Percentiles rank a stretch among this genome's conserved stretches.
These are phyloP conservation scores for Warburgia ugandensis DNA, from an alignment of 164 flowering plant genomes.

Conservation along the genomic window DNA sequence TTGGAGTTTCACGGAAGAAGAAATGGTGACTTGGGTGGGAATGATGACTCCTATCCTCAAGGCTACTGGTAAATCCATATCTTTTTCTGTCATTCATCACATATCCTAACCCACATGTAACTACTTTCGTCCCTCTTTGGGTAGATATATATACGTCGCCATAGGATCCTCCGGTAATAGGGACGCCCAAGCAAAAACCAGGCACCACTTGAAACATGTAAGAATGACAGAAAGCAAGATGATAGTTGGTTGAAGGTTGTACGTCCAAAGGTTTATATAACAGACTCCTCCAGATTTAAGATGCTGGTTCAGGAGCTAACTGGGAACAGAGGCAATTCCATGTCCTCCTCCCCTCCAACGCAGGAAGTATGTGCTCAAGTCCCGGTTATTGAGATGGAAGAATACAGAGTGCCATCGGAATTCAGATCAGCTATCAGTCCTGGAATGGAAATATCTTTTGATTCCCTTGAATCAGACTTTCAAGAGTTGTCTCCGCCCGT, in stretches of 20 bases:
- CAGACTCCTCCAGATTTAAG: constrained; percentile 50
- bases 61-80: constrained; percentile 12
- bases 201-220: constrained; percentile 20
- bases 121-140: constrained; percentile 3
- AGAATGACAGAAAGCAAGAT: constrained; percentile 22
- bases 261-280: constrained; percentile 54
- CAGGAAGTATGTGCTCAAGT: constrained; percentile 2
- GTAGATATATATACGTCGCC: constrained; percentile 12
- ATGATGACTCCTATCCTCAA: constrained; percentile 11
- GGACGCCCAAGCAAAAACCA: constrained; percentile 10
- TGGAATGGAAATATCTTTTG: constrained; percentile 8
- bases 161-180: constrained; percentile 26
- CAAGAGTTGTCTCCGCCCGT: background rate
- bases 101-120: constrained; percentile 8
- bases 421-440: background rate
- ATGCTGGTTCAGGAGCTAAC: constrained; percentile 60
- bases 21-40: constrained; percentile 3
- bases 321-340: constrained; percentile 27
- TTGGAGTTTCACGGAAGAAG: background rate
- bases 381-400: constrained; percentile 12
- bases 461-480: constrained; percentile 11
- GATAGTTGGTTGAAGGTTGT: constrained; percentile 31
- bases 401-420: constrained; percentile 7
- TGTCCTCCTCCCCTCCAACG: constrained; percentile 4
- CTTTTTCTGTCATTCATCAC: constrained; percentile 12